Base-by-base conservation (phyloP, 164 flowering plant genomes). In the Stephania yunnanensis region DNA sequence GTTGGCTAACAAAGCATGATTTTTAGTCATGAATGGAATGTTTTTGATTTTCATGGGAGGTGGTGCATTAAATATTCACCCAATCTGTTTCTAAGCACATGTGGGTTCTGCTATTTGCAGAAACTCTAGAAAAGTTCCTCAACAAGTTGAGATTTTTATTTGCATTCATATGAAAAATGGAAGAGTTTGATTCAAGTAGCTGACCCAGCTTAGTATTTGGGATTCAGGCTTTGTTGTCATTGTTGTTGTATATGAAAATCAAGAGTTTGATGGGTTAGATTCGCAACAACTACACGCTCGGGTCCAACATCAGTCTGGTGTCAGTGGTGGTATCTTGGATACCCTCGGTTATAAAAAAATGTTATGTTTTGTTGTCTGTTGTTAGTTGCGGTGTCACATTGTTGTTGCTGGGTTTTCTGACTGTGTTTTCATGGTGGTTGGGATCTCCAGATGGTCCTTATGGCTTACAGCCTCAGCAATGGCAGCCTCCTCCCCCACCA, bases 401-500 rank as follows among this genome's bases (percentile, higher is more conserved):
- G 10, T 7, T 46, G 22, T 46, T 15, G 25, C 12, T 70, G 58
- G 29, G 42, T 12, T 61, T 22, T 61, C 68, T 73, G 25, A 64
- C 19, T 64, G 19, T 64, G 65, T 65, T 46, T 15, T 10, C 42
- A 0, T 10, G 29, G 64, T 53, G 10, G 42, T 67, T 46, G 42
- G 22, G 36, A 10, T 66, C 25, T 75, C 25, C 82, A 86, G 92
- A 70, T 74, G 89, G 79, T 11, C 79, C 78, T 36, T 88, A 86
- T 79, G 89, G 85, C 69, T 83, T 73, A 11, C 83, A 61, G 19
- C 90, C 80, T 3, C 88, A 85, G 58, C 86, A 85, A 1, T 87
- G 94, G 94, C 94, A 86, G 31, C 80, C 74, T 55, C 88, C 86
- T 6, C 91, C 91, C 22, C 87, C 89, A 19, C 74, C 85, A 1